Conservation (phyloP, 768 basidiomycete species). For the Pisolithus orientalis region DNA sequence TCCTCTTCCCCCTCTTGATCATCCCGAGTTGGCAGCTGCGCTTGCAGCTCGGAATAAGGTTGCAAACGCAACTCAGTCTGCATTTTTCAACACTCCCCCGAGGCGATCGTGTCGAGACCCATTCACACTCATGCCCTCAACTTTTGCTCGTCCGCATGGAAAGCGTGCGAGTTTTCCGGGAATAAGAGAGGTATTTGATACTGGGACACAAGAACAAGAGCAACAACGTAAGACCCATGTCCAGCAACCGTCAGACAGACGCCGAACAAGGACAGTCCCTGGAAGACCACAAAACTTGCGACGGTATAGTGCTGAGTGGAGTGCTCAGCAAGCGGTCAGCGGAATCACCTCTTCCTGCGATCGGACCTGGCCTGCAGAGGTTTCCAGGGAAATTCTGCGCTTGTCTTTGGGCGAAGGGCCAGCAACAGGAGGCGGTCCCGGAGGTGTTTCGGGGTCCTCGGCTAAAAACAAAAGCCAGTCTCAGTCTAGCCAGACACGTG, state of each 20-base stretch:
- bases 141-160: slow-evolving; percentile 22
- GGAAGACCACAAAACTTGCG: slow-evolving; percentile 33
- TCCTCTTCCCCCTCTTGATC: slow-evolving; percentile 51
- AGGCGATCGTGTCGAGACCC: slow-evolving; percentile 11
- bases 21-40: slow-evolving; percentile 24
- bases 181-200: slow-evolving; percentile 19
- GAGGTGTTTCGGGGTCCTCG: slow-evolving; percentile 19
- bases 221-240: background rate
- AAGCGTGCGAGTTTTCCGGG: slow-evolving; percentile 22
- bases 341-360: slow-evolving; percentile 24
- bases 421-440: slow-evolving; percentile 6
- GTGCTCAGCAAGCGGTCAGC: slow-evolving; percentile 39
- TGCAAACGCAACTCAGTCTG: slow-evolving; percentile 3
- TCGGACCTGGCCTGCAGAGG: slow-evolving; percentile 51
- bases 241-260: slow-evolving; percentile 1
- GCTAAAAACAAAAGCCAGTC: background rate
- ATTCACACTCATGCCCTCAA: slow-evolving; percentile 18
- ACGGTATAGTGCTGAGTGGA: slow-evolving; percentile 55
- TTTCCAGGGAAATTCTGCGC: slow-evolving; percentile 49
- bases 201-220: slow-evolving; percentile 7
- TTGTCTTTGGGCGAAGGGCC: slow-evolving; percentile 36
- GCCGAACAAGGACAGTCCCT: slow-evolving; percentile 24
- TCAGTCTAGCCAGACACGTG: slow-evolving; percentile 12
- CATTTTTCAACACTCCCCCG: slow-evolving; percentile 17
- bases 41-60: slow-evolving; percentile 17